Conservation (phyloP, 768 basidiomycete species). For the Leccinum truebloodii region DNA sequence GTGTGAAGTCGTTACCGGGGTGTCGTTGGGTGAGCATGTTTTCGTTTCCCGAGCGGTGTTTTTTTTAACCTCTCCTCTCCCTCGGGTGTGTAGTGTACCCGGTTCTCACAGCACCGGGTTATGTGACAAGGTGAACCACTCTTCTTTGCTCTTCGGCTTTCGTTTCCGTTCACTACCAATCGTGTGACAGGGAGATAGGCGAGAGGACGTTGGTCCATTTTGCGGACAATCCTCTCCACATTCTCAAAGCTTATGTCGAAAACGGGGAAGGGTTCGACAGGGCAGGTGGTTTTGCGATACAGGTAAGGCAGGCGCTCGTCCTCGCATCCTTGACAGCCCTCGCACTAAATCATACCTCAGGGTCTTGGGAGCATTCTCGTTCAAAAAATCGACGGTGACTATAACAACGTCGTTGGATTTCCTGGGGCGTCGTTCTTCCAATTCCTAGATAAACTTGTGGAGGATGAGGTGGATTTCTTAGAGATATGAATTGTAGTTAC, state of each 20-base stretch:
- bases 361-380: constrained; percentile 81
- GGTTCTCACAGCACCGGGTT: constrained; percentile 73
- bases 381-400: constrained; percentile 87
- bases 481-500: constrained; percentile 10
- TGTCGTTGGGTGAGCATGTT: constrained; percentile 66
- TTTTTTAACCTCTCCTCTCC: background rate
- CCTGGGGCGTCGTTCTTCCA: constrained; percentile 85
- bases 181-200: constrained; percentile 63
- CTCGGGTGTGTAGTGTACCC: constrained; percentile 57
- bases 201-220: constrained; percentile 83
- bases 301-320: constrained; percentile 47
- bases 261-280: constrained; percentile 84
- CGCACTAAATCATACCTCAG: constrained; percentile 37
- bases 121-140: constrained; percentile 57
- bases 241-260: constrained; percentile 80
- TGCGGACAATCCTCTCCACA: constrained; percentile 54
- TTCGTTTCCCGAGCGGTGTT: background rate
- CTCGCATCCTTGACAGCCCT: background rate
- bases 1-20: constrained; percentile 93
- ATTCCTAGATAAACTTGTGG: constrained; percentile 64
- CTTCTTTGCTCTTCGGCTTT: background rate
- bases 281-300: constrained; percentile 94
- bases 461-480: constrained; percentile 78
- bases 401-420: constrained; percentile 90
- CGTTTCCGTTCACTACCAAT: background rate